phyloP scores from a whole-genome alignment of 1,284 basidiomycete species.

The Trichosporon coremiiforme region DNA sequence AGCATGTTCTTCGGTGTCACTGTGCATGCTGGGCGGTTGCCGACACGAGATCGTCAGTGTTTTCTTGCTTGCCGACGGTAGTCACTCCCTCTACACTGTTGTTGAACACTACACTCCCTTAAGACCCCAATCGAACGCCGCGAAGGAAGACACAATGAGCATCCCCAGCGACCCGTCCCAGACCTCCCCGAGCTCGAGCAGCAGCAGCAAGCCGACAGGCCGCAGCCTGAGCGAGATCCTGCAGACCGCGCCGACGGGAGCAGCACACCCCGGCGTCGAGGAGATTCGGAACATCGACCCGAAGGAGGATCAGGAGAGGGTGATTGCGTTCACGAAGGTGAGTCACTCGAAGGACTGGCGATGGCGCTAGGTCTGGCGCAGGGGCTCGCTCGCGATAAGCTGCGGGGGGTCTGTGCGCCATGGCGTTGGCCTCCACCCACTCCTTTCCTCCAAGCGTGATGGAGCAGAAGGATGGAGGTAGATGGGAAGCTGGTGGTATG shows the following conservation, averaged over 20 bases:
- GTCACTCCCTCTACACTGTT: too few relatives aligned
- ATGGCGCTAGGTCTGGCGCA: neutral
- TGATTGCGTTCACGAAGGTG: conserved; percentile 8
- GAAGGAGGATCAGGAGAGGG: neutral
- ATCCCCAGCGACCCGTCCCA: neutral
- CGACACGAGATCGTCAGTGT: neutral
- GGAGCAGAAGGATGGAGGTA: too few relatives aligned
- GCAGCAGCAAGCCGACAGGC: neutral
- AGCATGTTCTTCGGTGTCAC: neutral
- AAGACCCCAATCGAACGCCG: too few relatives aligned
- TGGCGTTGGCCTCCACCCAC: too few relatives aligned
- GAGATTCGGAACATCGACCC: conserved; percentile 13
- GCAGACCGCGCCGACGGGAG: neutral
- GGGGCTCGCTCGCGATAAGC: neutral
- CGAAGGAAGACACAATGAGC: neutral
- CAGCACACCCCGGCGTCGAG: neutral
- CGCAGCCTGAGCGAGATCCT: conserved; percentile 8
- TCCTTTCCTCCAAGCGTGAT: too few relatives aligned
- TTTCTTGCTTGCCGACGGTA: neutral
- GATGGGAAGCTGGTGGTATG: too few relatives aligned
- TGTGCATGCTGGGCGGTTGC: neutral
- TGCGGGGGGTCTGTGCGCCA: neutral
- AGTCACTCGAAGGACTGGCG: neutral
- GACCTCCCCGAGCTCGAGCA: neutral
- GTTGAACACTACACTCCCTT: too few relatives aligned